These are phyloP conservation scores for Eremochloa ophiuroides DNA, from an alignment of 176 grass and related monocot species.

Conservation along the genomic window DNA sequence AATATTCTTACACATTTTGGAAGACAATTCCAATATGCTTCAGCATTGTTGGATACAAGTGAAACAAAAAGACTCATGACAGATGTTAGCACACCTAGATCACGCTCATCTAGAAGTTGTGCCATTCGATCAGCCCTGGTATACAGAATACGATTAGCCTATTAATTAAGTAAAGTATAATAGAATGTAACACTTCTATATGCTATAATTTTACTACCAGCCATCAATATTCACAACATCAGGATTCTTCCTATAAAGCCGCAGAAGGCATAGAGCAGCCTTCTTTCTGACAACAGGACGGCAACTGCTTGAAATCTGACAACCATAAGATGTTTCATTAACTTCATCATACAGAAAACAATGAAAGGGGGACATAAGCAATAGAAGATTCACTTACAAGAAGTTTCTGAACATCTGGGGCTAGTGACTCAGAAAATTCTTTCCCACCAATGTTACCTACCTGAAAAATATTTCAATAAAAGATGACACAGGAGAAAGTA, in stretches of 20 bases:
- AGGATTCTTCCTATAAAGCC: conserved; percentile 98
- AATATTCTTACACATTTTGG: conserved; percentile 93
- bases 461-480: conserved; percentile 51
- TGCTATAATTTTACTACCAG: conserved; percentile 55
- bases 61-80: conserved; percentile 99
- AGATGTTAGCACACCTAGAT: conserved; percentile 91
- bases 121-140: conserved; percentile 94
- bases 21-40: conserved; percentile 98
- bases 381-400: conserved; percentile 57
- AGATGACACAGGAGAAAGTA: not conserved
- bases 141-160: conserved; percentile 11
- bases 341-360: conserved; percentile 10
- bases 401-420: conserved; percentile 96
- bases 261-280: conserved; percentile 89
- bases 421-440: conserved; percentile 98
- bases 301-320: conserved; percentile 95
- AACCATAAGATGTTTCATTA: conserved; percentile 31
- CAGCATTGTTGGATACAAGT: conserved; percentile 85
- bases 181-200: conserved; percentile 8
- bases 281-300: conserved; percentile 98
- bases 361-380: not conserved
- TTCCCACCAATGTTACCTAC: conserved; percentile 99
- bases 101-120: conserved; percentile 96
- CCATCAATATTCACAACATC: conserved; percentile 98
- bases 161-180: conserved; percentile 1